Base-by-base conservation (phyloP, 164 flowering plant genomes). In the Akebia trifoliata region DNA sequence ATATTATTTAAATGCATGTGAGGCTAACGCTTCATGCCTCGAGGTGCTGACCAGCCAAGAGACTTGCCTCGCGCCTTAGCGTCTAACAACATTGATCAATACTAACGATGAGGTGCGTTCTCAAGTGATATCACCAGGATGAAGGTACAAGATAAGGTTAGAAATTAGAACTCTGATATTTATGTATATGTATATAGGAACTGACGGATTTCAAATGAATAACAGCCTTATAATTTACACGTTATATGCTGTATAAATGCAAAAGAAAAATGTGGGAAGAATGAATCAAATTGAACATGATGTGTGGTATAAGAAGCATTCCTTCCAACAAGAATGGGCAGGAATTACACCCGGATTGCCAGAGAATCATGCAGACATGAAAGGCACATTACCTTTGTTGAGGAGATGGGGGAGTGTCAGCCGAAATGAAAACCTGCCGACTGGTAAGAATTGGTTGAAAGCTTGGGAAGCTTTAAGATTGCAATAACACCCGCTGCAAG, bases 361-460 rank as follows among this genome's bases (percentile, higher is more conserved):
- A 20, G 40, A 37, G 31, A 15, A 49, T 43, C 57, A 62, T 72
- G 32, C 50, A 71, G 64, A 61, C 31, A 29, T 36, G 31, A 15
- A 18, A 20, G 28, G 24, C 3, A 31, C 17, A 29, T 31, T 55
- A 37, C 10, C 42, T 51, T 64, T 21, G 6, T 14, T 15, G 28
- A 38, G 18, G 55, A 44, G 3, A 44, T 21, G 6, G 7, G n/a
- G 21, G n/a, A 18, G 32, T 57, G 44, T 78, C 72, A 91, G 45
- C 98, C 95, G 68, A 84, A 74, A 77, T 93, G 97, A 60, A 90
- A 75, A 30, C 92, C 97, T 18, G 87, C 45, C 25, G 98, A 80
- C 66, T 57, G 67, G 71, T 54, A 90, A 18, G 87, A 76, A 69
- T 62, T 66, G 66, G 77, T 81, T 8, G 86, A 68, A 30, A 81